phyloP scores from a whole-genome alignment of 768 basidiomycete species.

The Tremella yokohamensis region DNA sequence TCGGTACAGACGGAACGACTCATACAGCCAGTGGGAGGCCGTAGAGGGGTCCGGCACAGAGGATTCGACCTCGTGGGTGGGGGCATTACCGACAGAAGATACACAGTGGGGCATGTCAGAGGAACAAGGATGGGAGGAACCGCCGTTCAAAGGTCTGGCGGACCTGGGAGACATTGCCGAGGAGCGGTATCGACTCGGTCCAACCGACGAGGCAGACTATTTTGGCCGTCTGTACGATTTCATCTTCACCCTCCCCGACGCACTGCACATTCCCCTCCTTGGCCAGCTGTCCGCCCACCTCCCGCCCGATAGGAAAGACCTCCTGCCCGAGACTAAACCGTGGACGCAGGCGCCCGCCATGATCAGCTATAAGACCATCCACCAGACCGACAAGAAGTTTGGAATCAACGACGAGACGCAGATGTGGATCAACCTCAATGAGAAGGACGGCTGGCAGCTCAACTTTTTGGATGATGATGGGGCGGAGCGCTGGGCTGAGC shows the following conservation, averaged over 20 bases:
- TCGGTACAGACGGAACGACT: neutral
- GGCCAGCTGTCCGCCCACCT: neutral
- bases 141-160: slow-evolving; percentile 1
- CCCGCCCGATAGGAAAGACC: neutral
- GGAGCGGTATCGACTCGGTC: slow-evolving; percentile 19
- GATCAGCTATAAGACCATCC: slow-evolving; percentile 35
- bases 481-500: slow-evolving; percentile 30
- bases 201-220: slow-evolving; percentile 8
- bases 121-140: slow-evolving; percentile 24
- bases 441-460: slow-evolving; percentile 34
- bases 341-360: slow-evolving; percentile 19
- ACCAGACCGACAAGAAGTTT: slow-evolving; percentile 38
- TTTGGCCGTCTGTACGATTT: slow-evolving; percentile 7
- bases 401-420: slow-evolving; percentile 14
- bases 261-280: slow-evolving; percentile 1
- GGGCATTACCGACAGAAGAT: neutral
- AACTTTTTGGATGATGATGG: slow-evolving; percentile 35
- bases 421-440: slow-evolving; percentile 32
- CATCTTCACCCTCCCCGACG: slow-evolving; percentile 8
- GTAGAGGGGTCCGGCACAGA: neutral
- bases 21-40: slow-evolving; percentile 3
- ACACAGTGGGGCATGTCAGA: slow-evolving; percentile 25
- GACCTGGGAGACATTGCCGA: slow-evolving; percentile 31
- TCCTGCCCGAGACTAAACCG: neutral
- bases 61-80: no score